Evolutionary conservation across 1,139 yeast species (phyloP).

Genomic region (Komagataea norvegica): DNA sequence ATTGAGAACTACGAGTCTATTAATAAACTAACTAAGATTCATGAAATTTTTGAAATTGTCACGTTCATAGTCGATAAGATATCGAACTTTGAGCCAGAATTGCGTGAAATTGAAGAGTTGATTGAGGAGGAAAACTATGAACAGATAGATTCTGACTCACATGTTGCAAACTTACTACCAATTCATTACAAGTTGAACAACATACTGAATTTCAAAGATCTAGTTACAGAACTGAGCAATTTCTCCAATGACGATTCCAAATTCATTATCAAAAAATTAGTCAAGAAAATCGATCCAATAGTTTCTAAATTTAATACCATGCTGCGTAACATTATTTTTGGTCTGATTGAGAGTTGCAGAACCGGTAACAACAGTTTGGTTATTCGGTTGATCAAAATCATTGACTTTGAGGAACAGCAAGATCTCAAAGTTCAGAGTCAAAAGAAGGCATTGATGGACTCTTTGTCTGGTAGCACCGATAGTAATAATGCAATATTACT

Average conservation of each 20-base stretch:
- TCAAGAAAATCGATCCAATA: slow-evolving; percentile 40
- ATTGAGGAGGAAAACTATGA: slow-evolving; percentile 51
- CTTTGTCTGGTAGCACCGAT: background rate
- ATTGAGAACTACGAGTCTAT: slow-evolving; percentile 56
- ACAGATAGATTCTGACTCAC: slow-evolving; percentile 47
- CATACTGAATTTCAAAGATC: slow-evolving; percentile 76
- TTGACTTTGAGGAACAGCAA: slow-evolving; percentile 76
- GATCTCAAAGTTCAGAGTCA: slow-evolving; percentile 61
- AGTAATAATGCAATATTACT: slow-evolving; percentile 20
- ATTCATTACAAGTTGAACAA: slow-evolving; percentile 69
- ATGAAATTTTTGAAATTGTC: slow-evolving; percentile 70
- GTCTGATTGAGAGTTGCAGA: slow-evolving; percentile 64
- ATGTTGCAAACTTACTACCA: slow-evolving; percentile 54
- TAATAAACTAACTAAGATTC: slow-evolving; percentile 56
- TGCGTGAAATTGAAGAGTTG: slow-evolving; percentile 46
- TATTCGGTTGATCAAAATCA: slow-evolving; percentile 65
- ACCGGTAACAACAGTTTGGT: slow-evolving; percentile 64
- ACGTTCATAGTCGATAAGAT: slow-evolving; percentile 63
- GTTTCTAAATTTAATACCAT: slow-evolving; percentile 64
- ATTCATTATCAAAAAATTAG: slow-evolving; percentile 59
- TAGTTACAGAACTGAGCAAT: slow-evolving; percentile 50
- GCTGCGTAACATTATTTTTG: slow-evolving; percentile 54
- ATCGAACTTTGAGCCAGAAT: slow-evolving; percentile 46
- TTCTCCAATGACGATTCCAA: slow-evolving; percentile 64
- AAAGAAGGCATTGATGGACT: slow-evolving; percentile 36